Evolutionary conservation across 495 filamentous ascomycete genomes (phyloP), one percentile per base, ranked within the genome.

Genomic region (Clohesyomyces aquaticus): DNA sequence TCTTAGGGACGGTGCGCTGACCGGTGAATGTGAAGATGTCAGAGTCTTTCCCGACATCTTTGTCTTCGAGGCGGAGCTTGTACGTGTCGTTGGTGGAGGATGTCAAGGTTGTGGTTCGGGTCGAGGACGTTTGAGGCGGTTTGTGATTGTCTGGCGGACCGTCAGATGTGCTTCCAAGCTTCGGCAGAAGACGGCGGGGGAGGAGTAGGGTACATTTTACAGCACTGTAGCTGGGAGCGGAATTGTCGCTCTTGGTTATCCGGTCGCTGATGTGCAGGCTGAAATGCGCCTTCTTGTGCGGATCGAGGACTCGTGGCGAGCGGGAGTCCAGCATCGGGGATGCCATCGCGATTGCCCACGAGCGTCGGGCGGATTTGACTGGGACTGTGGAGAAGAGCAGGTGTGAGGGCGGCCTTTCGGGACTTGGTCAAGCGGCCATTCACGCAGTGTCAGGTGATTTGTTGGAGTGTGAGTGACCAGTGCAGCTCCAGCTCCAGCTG

Each of bases 101-200:
- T 72, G 61, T 46, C 16, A 71, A 22, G 32, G 64, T 65, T 19
- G 64, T 60, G 35, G 19, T 71, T 6, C 68, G 63, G 16, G 50
- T 35, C 16, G 59, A 56, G 18, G 75, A 75, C 19, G 77, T 72
- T 32, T 81, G 74, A 48, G 81, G 79, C 66, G 80, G 80, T 66
- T 81, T 83, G 73, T 84, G 80, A 59, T 85, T 85, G 65, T 63
- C 68, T 71, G 19, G 47, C n/a, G n/a, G n/a, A n/a, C n/a, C n/a
- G n/a, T n/a, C n/a, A n/a, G 29, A 12, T 28, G 49, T 42, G 19
- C 14, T 22, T 16, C 43, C 46, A 3, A 58, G 47, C 9, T 3
- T 46, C 6, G 25, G 21, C 6, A 10, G n/a, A 26, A 54, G 42
- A 29, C 10, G 22, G 23, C 25, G 1, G 22, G 48, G 32, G 35